A percentile compares a stretch with the other conserved stretches of the same genome.
Evolutionary conservation across 805 yeast genomes (phyloP).

Genomic region (Yamadazyma philogaea): DNA sequence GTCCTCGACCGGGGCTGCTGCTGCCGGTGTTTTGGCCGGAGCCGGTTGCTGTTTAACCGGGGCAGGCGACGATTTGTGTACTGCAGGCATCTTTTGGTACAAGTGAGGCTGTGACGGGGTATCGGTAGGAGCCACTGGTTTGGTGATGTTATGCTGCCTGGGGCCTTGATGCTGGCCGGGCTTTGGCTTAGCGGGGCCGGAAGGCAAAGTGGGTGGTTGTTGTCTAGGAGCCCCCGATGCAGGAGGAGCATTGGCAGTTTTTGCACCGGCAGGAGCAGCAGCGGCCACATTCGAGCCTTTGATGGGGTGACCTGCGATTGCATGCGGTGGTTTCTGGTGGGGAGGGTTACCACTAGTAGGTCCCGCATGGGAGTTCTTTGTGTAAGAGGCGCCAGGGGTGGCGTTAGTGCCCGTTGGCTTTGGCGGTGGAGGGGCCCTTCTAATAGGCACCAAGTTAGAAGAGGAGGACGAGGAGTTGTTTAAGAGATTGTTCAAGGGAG

Average conservation of each 20-base stretch:
- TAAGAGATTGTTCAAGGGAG: constrained; percentile 36
- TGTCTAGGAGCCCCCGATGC: constrained; percentile 24
- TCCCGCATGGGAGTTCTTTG: too few relatives aligned
- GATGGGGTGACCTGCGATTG: too few relatives aligned
- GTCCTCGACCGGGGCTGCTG: neutral
- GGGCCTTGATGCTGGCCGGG: too few relatives aligned
- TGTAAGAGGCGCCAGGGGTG: too few relatives aligned
- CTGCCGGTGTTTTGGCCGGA: neutral
- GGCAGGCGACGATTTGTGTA: neutral
- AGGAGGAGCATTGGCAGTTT: constrained; percentile 10
- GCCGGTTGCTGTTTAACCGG: neutral
- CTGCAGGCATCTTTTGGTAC: too few relatives aligned
- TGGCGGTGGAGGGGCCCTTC: constrained; percentile 60
- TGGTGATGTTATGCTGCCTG: neutral
- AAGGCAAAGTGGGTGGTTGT: constrained; percentile 30
- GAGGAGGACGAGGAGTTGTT: constrained; percentile 17
- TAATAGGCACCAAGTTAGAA: constrained; percentile 40
- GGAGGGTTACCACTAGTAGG: too few relatives aligned
- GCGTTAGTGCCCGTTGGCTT: constrained; percentile 13
- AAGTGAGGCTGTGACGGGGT: neutral
- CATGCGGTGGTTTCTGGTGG: too few relatives aligned
- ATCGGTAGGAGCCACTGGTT: neutral
- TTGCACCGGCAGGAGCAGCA: too few relatives aligned
- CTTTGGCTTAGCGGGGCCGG: too few relatives aligned
- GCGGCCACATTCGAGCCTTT: too few relatives aligned